Evolutionary conservation across 2,329 filamentous ascomycete species (phyloP).

Genomic region (Periconia macrospinosa): DNA sequence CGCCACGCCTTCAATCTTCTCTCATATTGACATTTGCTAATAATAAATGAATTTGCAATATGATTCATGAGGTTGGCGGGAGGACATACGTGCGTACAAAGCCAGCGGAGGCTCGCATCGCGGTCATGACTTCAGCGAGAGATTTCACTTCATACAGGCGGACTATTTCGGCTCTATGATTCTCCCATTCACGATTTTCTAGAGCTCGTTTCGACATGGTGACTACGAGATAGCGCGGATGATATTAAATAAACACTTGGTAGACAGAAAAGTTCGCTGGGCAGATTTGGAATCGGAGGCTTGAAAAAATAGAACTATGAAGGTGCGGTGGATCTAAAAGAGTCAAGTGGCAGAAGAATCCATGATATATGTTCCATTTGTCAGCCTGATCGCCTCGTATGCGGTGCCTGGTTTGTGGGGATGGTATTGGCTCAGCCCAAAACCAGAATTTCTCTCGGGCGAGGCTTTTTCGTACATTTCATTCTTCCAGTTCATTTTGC

Average conservation of each 20-base stretch:
- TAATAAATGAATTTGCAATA: neutral
- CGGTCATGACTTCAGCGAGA: slow-evolving; percentile 5
- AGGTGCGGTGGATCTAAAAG: neutral
- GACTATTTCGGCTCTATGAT: slow-evolving; percentile 5
- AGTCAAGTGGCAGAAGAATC: neutral
- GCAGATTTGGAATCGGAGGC: neutral
- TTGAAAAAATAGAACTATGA: too few relatives aligned
- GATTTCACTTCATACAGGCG: slow-evolving; percentile 1
- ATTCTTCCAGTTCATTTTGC: too few relatives aligned
- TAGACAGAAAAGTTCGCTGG: neutral
- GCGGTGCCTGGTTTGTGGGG: too few relatives aligned
- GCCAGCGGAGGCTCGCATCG: slow-evolving; percentile 2
- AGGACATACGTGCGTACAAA: slow-evolving; percentile 10
- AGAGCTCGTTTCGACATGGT: slow-evolving; percentile 9
- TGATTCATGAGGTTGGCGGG: too few relatives aligned
- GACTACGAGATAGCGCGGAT: neutral
- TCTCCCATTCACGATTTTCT: slow-evolving; percentile 8
- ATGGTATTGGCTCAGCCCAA: neutral
- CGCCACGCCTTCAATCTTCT: slow-evolving; percentile 5
- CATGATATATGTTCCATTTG: neutral
- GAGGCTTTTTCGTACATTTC: too few relatives aligned
- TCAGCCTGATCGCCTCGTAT: neutral
- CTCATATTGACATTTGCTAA: slow-evolving; percentile 12
- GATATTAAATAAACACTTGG: neutral
- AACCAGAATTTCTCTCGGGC: too few relatives aligned